Evolutionary conservation across 73 alveolate species (phyloP), one percentile per base, ranked within the genome.

Genomic region (Effrenium voratum): DNA sequence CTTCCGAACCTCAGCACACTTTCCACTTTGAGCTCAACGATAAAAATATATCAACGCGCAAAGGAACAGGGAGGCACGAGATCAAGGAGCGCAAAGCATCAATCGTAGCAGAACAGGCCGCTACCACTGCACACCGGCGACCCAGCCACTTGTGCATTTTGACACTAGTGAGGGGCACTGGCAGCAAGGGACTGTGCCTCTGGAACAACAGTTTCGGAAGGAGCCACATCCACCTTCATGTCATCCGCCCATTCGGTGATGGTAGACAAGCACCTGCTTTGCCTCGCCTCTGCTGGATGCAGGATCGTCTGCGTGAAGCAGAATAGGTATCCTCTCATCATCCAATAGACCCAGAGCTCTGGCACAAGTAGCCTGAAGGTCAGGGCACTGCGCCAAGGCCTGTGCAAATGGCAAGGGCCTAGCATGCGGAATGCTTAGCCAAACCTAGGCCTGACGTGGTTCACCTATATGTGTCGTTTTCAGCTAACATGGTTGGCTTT

Each of bases 211-310:
- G 68, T 55, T 12, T 55, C 12, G 12, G 12, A 2, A n/a, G 43
- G 44, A 38, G 75, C 26, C 22, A 81, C 60, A 34, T 81, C 12
- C 19, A 75, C 50, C 57, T 81, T 81, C 38, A 30, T 26, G 8
- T 49, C 28, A 6, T 12, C 5, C 0, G 40, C 44, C 92, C 92
- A 81, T 4, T 47, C 1, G 50, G 40, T 22, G 13, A 81, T 28
- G 36, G 47, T 12, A 0, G 5, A 15, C n/a, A 81, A 41, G 13
- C 26, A 1, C n/a, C 72, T 45, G 50, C n/a, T 1, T 28, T 0
- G 92, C 92, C 34, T 81, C 92, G 0, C 92, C 92, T 6, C 92
- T 45, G 73, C 92, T 81, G 46, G 92, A 81, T 3, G 92, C 92
- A 28, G 92, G 92, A n/a, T 79, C 90, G 26, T 79, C 90, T 2